A percentile compares a stretch with the other conserved stretches of the same genome.
phyloP scores from a whole-genome alignment of 129 eudicot species.

The Silybum marianum region DNA sequence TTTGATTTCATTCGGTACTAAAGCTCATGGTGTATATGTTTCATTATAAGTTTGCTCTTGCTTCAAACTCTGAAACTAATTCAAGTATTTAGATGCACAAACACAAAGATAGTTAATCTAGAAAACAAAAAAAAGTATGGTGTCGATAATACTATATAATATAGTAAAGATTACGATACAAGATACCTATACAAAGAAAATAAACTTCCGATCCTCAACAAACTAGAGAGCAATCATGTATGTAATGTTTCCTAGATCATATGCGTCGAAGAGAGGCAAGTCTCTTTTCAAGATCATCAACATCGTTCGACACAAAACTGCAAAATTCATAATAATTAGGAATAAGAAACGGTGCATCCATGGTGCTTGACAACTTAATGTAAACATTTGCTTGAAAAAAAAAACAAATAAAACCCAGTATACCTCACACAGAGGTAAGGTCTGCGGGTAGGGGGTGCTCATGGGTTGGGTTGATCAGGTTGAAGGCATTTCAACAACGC shows the following conservation, averaged over 20 bases:
- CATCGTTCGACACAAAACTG: conserved; percentile 63
- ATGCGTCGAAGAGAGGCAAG: conserved; percentile 86
- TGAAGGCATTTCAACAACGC: no score
- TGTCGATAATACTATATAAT: conserved; percentile 9
- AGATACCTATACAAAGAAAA: conserved; percentile 31
- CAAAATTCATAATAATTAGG: conserved; percentile 15
- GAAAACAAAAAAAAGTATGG: not conserved
- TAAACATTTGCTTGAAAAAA: no score
- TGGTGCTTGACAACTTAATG: no score
- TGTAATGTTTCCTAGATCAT: conserved; percentile 34
- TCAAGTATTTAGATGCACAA: not conserved
- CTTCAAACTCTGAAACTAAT: no score
- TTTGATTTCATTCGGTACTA: no score
- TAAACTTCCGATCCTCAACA: conserved; percentile 3
- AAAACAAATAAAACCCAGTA: no score
- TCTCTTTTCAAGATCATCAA: conserved; percentile 91
- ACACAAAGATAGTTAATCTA: not conserved
- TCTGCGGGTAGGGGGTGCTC: no score
- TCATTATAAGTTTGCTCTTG: not conserved
- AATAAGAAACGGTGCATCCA: not conserved
- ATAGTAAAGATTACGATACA: conserved; percentile 22
- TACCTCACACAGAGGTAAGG: no score
- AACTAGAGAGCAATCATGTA: no score
- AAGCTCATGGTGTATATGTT: not conserved
- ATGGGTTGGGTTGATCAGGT: no score